phyloP scores from a whole-genome alignment of 805 yeast species.

The Lipomyces kockii region DNA sequence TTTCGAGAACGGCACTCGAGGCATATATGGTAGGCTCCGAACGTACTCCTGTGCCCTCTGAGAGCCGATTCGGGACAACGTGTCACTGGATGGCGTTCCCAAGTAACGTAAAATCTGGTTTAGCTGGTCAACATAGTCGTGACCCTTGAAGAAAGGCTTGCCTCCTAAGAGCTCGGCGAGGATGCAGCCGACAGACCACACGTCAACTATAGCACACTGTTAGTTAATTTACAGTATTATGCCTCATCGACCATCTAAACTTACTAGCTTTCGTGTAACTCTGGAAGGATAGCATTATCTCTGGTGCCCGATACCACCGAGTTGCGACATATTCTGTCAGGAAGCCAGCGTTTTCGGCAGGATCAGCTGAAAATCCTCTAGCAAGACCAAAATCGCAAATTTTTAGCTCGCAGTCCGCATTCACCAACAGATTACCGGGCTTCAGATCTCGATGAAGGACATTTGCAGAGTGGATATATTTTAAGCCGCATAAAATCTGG shows the following conservation, averaged over 20 bases:
- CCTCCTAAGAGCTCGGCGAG: conserved; percentile 92
- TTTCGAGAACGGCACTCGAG: conserved; percentile 69
- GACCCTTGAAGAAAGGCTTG: conserved; percentile 89
- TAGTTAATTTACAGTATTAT: not conserved
- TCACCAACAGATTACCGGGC: conserved; percentile 90
- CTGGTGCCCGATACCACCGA: conserved; percentile 98
- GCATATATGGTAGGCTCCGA: conserved; percentile 80
- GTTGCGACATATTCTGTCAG: conserved; percentile 98
- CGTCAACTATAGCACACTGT: conserved; percentile 56
- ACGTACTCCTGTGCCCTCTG: conserved; percentile 87
- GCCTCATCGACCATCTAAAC: conserved; percentile 2
- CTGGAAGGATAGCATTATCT: conserved; percentile 91
- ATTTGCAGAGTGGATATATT: conserved; percentile 88
- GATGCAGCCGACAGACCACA: conserved; percentile 98
- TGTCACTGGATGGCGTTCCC: conserved; percentile 88
- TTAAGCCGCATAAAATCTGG: conserved; percentile 88
- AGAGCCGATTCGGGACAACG: conserved; percentile 73
- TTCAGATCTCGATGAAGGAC: conserved; percentile 93
- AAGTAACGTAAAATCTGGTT: conserved; percentile 82
- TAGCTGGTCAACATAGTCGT: conserved; percentile 93
- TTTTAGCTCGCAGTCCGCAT: conserved; percentile 95
- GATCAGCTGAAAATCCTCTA: conserved; percentile 81
- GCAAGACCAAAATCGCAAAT: conserved; percentile 97
- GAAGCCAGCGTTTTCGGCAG: conserved; percentile 88
- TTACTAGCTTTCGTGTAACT: conserved; percentile 86